A percentile compares a stretch with the other conserved stretches of the same genome.
phyloP scores from a whole-genome alignment of 805 yeast genomes.

The Spathaspora sp. region DNA sequence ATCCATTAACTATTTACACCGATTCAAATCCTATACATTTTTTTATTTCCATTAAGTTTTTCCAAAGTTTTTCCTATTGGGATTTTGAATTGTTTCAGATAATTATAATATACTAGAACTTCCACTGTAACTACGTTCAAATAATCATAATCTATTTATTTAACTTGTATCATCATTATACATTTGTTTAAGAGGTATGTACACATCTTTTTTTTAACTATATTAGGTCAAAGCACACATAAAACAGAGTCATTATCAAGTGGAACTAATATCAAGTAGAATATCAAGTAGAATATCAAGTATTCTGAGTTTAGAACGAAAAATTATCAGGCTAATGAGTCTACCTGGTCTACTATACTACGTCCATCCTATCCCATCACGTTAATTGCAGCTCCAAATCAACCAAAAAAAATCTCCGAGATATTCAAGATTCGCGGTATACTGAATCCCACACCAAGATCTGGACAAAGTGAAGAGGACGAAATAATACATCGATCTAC shows the following conservation, averaged over 20 bases:
- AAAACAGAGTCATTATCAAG: neutral
- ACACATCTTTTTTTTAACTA: neutral
- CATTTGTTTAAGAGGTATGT: neutral
- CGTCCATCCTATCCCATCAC: too few species aligned
- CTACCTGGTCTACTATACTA: too few species aligned
- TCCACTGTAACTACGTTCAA: neutral
- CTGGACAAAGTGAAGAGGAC: too few species aligned
- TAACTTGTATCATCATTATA: neutral
- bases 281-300: neutral
- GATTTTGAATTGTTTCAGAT: neutral
- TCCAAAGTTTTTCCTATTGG: conserved; percentile 1
- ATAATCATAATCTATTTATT: neutral
- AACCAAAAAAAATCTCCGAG: too few species aligned
- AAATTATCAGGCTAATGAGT: too few species aligned
- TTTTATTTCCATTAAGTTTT: conserved; percentile 2
- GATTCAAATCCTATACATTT: neutral
- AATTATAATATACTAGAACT: neutral
- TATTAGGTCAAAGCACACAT: neutral
- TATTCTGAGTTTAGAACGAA: too few species aligned
- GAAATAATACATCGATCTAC: too few species aligned
- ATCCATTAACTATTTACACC: neutral
- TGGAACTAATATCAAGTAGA: too few species aligned
- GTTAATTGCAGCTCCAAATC: too few species aligned
- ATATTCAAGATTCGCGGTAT: too few species aligned
- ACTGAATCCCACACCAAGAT: too few species aligned